phyloP scores from a whole-genome alignment of 192 early-diverging fungal species.

The Geranomyces variabilis region DNA sequence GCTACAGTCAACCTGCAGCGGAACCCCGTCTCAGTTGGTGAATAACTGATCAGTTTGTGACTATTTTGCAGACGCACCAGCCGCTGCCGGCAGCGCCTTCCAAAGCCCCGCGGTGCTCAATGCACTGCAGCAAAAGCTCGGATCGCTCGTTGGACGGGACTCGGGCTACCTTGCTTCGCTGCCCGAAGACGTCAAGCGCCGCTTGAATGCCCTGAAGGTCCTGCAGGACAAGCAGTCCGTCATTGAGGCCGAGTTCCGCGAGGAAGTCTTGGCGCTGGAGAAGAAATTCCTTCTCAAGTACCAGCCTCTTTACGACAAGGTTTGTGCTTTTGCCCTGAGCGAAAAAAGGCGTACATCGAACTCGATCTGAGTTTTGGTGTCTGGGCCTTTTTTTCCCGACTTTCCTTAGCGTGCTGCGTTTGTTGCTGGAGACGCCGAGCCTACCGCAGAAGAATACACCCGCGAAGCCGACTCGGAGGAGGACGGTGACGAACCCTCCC shows the following conservation, averaged over 20 bases:
- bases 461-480: constrained; percentile 60
- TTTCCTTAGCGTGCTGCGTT: constrained; percentile 64
- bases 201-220: constrained; percentile 84
- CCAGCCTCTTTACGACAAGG: constrained; percentile 82
- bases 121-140: constrained; percentile 64
- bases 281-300: constrained; percentile 92
- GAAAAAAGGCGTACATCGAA: no score
- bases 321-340: constrained; percentile 9
- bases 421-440: constrained; percentile 81
- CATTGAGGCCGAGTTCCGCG: constrained; percentile 86
- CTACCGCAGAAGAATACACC: constrained; percentile 83
- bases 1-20: no score
- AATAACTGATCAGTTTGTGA: no score
- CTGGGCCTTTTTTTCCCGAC: no score
- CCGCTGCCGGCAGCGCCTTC: constrained; percentile 30
- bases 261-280: constrained; percentile 92
- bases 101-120: constrained; percentile 44
- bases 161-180: constrained; percentile 54
- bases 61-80: background rate
- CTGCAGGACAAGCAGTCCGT: constrained; percentile 78
- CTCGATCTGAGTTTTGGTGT: no score
- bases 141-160: constrained; percentile 74
- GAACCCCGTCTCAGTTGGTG: no score
- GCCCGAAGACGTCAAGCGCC: constrained; percentile 77
- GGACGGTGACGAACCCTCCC: background rate